Conservation (phyloP, 495 filamentous ascomycete genomes). For the Bombardia bombarda region DNA sequence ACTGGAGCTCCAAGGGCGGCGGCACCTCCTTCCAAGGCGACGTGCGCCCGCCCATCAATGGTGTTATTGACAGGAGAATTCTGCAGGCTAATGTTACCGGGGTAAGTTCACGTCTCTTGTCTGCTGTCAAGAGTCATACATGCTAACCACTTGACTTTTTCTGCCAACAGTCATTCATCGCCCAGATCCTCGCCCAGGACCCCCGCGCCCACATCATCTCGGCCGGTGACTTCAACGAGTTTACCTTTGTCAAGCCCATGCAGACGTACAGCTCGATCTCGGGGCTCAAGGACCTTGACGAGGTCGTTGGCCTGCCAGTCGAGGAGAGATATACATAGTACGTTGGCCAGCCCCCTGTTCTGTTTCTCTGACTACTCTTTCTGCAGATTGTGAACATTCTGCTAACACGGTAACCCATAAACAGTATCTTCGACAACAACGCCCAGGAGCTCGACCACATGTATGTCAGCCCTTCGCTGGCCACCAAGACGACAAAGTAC, state of each 20-base stretch:
- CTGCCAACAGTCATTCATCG: conserved; percentile 21
- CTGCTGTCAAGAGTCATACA: not conserved
- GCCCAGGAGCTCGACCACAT: conserved; percentile 53
- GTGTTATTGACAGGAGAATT: conserved; percentile 38
- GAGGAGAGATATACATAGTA: conserved; percentile 53
- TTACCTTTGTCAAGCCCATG: conserved; percentile 45
- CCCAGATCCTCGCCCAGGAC: conserved; percentile 35
- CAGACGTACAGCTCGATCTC: conserved; percentile 32
- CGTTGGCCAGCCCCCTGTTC: not conserved
- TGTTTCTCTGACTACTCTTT: not conserved
- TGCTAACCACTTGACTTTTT: not conserved
- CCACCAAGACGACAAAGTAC: conserved; percentile 24
- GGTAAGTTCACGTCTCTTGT: conserved; percentile 20
- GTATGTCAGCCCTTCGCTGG: conserved; percentile 40
- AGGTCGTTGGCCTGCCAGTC: conserved; percentile 29
- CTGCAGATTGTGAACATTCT: not conserved
- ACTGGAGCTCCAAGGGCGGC: conserved; percentile 49
- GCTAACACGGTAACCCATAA: conserved; percentile 5
- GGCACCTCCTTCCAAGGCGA: conserved; percentile 49
- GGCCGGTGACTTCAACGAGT: conserved; percentile 59
- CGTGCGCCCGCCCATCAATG: conserved; percentile 51
- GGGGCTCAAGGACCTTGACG: conserved; percentile 46
- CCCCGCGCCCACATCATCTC: conserved; percentile 36
- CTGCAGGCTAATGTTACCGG: conserved; percentile 42
- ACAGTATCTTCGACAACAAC: conserved; percentile 26